Percentiles rank a stretch among this genome's conserved stretches.
Conservation (phyloP, 1,284 basidiomycete species). For the Microbotryum silenes-acaulis region DNA sequence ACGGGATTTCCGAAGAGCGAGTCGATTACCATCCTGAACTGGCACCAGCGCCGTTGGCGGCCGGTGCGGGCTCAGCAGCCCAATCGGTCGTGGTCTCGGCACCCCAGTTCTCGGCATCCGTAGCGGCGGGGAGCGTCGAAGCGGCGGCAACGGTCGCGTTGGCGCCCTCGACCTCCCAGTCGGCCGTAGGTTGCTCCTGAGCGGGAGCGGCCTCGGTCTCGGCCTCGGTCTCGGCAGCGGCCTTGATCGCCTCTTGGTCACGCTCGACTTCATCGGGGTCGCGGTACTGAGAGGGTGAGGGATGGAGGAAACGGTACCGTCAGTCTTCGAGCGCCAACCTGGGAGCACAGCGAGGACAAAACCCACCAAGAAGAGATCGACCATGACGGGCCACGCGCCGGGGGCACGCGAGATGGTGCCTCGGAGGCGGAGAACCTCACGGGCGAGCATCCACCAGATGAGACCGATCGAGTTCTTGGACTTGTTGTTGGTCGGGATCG, state of each 20-base stretch:
- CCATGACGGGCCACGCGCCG: conserved; percentile 95
- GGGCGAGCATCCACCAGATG: conserved; percentile 97
- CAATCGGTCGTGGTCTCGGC: conserved; percentile 58
- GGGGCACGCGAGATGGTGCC: conserved; percentile 81
- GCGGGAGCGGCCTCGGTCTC: conserved; percentile 42
- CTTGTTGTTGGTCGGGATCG: conserved; percentile 99
- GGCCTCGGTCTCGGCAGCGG: conserved; percentile 48
- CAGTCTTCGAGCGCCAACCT: background rate
- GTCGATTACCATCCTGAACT: no score
- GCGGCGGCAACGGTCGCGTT: conserved; percentile 41
- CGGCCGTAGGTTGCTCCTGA: conserved; percentile 47
- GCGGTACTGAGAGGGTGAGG: conserved; percentile 57
- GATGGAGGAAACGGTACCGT: background rate
- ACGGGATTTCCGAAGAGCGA: no score
- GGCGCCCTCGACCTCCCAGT: conserved; percentile 37
- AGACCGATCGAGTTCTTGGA: conserved; percentile 93
- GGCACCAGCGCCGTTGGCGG: conserved; percentile 32
- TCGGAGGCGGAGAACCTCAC: conserved; percentile 91
- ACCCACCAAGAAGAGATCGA: conserved; percentile 88
- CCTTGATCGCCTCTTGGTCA: conserved; percentile 84
- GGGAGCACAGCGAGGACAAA: background rate
- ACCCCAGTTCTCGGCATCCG: conserved; percentile 43
- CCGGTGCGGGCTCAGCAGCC: conserved; percentile 64
- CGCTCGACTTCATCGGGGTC: conserved; percentile 98
- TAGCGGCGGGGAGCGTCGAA: conserved; percentile 29